Evolutionary conservation across 2,329 filamentous ascomycete species (phyloP), one percentile per base, ranked within the genome.

Genomic region (Fusarium goolgardi): DNA sequence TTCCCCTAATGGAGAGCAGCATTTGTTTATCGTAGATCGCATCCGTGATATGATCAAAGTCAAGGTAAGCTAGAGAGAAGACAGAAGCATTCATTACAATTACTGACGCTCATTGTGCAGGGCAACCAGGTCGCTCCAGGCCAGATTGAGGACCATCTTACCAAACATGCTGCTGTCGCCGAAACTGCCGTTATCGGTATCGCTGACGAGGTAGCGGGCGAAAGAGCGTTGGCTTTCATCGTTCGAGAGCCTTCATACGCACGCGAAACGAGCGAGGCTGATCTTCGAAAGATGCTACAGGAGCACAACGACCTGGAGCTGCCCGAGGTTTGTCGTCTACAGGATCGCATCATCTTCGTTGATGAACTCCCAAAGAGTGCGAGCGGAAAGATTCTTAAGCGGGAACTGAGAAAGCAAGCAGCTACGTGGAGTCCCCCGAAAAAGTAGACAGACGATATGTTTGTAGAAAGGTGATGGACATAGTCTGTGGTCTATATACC

Each of bases 11-110:
- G 35, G 35, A n/a, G 49, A 41, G 27, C 49, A 52, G 35, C 49
- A 52, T 52, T 41, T 52, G 15, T 52, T 52, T 41, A 31, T 52
- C 20, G 49, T 52, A 23, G 49, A 52, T 32, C 49, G 49, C 10
- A 52, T 52, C n/a, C 49, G 49, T 32, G 49, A 52, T 41, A 52
- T 52, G 49, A 52, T 52, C 35, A 52, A 52, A 41, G 49, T 52
- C 35, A 52, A 52, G 35, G 49, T 52, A 27, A 52, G 49, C 32
- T 15, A 32, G n/a, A 32, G 35, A 39, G n/a, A 50, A 34, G 29
- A 11, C 32, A 50, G 21, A 50, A 12, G 9, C 16, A 49, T 49
- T 35, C 46, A 51, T 31, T 25, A 2, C 49, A 52, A 52, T 32
- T 32, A 52, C 31, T 52, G 27, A 52, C 35, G 27, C 25, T 32